Evolutionary conservation across 768 basidiomycete species (phyloP).

Genomic region (Mycena indigotica): DNA sequence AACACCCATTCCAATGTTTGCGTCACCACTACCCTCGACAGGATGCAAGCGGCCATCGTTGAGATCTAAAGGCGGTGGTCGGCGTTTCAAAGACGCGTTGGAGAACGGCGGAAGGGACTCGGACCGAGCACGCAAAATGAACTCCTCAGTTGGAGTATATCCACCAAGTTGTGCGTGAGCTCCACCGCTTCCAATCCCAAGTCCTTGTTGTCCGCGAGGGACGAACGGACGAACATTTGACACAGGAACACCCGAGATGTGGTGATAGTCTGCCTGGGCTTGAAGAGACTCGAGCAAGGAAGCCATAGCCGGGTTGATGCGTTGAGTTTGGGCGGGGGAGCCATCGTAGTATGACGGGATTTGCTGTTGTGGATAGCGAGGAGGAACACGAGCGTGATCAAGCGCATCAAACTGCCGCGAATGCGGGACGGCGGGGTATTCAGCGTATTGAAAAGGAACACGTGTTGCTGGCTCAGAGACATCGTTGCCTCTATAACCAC

Average conservation of each 20-base stretch:
- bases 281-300: conserved; percentile 38
- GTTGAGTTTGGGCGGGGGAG: conserved; percentile 36
- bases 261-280: conserved; percentile 10
- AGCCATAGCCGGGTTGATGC: conserved; percentile 41
- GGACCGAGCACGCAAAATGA: conserved; percentile 61
- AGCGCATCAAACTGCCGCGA: background rate
- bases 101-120: conserved; percentile 27
- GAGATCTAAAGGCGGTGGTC: conserved; percentile 41
- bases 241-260: conserved; percentile 5
- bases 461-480: background rate
- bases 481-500: background rate
- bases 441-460: background rate
- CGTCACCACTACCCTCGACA: conserved; percentile 16
- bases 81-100: conserved; percentile 22
- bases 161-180: conserved; percentile 47
- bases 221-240: conserved; percentile 2
- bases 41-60: conserved; percentile 24
- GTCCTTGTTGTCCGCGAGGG: conserved; percentile 4
- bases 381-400: background rate
- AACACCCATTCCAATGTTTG: conserved; percentile 43
- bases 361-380: conserved; percentile 14
- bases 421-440: conserved; percentile 1
- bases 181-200: conserved; percentile 11
- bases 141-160: conserved; percentile 70
- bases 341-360: conserved; percentile 39